These are phyloP conservation scores for Penicillium atrosanguineum DNA, from an alignment of 495 filamentous ascomycete genomes.

Conservation along the genomic window DNA sequence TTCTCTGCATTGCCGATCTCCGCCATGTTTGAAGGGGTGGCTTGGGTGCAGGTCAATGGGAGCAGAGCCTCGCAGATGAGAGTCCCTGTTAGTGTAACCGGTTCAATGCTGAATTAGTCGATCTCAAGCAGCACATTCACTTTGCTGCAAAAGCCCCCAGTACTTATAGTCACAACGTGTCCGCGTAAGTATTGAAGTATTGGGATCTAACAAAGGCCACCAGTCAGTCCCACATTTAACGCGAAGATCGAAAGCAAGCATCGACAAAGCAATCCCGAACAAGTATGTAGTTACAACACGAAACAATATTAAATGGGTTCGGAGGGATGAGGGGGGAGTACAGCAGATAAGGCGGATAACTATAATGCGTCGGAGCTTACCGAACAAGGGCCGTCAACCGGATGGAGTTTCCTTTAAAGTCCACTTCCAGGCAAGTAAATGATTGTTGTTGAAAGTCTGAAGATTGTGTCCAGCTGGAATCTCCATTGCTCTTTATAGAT, in stretches of 20 bases:
- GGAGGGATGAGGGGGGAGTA: conserved; percentile 1
- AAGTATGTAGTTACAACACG: conserved; percentile 5
- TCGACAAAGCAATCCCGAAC: conserved; percentile 5
- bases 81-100: background rate
- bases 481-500: conserved; percentile 9
- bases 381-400: conserved; percentile 3
- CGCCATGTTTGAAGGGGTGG: conserved; percentile 11
- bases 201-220: conserved; percentile 1
- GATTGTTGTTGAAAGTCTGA: background rate
- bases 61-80: background rate
- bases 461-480: background rate
- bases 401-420: too few relatives aligned
- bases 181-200: background rate
- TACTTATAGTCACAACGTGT: background rate
- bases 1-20: background rate
- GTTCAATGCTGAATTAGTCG: background rate
- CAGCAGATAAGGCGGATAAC: conserved; percentile 18
- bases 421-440: background rate
- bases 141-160: background rate
- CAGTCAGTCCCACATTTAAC: conserved; percentile 5
- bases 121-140: background rate
- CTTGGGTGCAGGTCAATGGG: background rate
- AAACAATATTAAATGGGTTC: conserved; percentile 7
- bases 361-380: conserved; percentile 22
- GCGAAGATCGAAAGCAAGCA: background rate